These are phyloP conservation scores for Ceratocystis albifundus DNA, from an alignment of 2,329 filamentous ascomycete species.

Conservation along the genomic window DNA sequence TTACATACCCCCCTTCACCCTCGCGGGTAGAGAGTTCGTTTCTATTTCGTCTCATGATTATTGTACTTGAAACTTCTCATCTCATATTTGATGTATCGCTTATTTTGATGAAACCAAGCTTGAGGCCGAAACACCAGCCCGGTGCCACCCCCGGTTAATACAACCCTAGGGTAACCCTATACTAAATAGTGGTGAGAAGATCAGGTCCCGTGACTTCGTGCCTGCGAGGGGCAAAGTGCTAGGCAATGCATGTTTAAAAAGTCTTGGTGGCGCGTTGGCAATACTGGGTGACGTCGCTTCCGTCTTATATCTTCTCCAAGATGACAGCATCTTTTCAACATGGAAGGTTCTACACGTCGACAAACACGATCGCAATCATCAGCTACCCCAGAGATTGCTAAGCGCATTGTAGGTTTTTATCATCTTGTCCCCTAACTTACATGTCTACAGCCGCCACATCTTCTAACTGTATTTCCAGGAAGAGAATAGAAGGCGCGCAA, in stretches of 20 bases:
- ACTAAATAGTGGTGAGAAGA: too few relatives aligned
- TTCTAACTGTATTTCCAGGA: constrained; percentile 43
- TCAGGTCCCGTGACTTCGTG: constrained; percentile 17
- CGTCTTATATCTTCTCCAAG: background rate
- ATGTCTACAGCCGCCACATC: constrained; percentile 20
- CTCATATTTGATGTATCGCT: constrained; percentile 12
- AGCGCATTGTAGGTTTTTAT: constrained; percentile 40
- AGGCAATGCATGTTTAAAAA: background rate
- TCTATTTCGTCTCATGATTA: constrained; percentile 11
- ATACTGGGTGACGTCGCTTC: background rate
- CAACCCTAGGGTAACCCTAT: background rate
- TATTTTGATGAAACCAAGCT: constrained; percentile 1
- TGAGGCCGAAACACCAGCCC: background rate
- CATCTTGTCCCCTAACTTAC: constrained; percentile 13
- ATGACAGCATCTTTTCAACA: background rate
- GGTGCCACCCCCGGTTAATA: background rate
- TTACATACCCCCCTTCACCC: background rate
- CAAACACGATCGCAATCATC: constrained; percentile 13
- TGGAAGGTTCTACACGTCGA: constrained; percentile 10
- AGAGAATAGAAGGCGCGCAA: constrained; percentile 76
- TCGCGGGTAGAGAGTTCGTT: background rate
- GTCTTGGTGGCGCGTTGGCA: background rate
- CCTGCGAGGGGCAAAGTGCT: background rate
- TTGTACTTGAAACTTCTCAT: constrained; percentile 9
- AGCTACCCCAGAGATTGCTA: constrained; percentile 42